phyloP scores from a whole-genome alignment of 83 land plant species.

The Picea engelmannii region DNA sequence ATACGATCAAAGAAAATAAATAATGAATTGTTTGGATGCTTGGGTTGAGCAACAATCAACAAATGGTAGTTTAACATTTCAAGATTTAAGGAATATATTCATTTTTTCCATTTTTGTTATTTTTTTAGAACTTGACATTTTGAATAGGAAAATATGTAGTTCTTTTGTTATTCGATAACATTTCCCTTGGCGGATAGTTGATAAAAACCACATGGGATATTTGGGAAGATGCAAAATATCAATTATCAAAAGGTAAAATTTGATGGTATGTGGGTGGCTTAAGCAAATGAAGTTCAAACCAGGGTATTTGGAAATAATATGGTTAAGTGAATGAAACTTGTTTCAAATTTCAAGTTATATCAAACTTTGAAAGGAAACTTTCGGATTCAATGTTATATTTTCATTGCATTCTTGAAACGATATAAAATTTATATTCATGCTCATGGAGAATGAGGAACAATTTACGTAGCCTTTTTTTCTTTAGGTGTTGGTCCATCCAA shows the following conservation, averaged over 20 bases:
- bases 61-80: slow-evolving; percentile 5
- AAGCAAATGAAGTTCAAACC: neutral
- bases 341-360: neutral
- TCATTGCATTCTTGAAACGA: neutral
- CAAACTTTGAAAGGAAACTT: neutral
- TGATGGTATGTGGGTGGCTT: neutral
- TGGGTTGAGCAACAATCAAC: slow-evolving; percentile 10
- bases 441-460: no score
- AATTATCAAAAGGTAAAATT: neutral
- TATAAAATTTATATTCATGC: neutral
- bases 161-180: neutral
- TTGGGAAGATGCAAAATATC: neutral
- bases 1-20: neutral
- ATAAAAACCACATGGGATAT: neutral
- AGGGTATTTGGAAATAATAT: no score
- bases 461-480: no score
- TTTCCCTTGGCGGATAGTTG: neutral
- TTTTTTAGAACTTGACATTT: neutral
- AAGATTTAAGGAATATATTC: no score
- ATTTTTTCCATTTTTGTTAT: neutral
- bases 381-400: neutral
- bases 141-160: neutral
- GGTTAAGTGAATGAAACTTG: neutral
- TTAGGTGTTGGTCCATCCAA: no score
- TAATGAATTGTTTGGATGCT: slow-evolving; percentile 16